Percentiles rank a stretch among this genome's conserved stretches.
These are phyloP conservation scores for Anthostomella pinea DNA, from an alignment of 2,329 filamentous ascomycete genomes.

Conservation along the genomic window DNA sequence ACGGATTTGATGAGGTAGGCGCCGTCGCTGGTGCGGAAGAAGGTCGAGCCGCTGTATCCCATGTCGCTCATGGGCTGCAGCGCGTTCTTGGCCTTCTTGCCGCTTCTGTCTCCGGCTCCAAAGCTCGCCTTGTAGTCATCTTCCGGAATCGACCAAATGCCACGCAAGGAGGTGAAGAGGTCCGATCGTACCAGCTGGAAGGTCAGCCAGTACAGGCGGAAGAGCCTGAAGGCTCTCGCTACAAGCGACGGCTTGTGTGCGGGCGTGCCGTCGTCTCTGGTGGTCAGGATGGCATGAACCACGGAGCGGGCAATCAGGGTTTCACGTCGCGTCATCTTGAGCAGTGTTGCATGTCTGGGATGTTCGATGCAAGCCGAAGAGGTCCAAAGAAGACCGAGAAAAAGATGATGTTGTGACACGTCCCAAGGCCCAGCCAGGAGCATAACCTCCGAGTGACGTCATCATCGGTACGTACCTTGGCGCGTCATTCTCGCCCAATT, in stretches of 20 bases:
- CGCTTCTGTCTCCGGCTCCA: slow-evolving; percentile 35
- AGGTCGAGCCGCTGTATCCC: slow-evolving; percentile 74
- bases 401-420: too few species aligned
- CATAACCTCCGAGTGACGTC: too few species aligned
- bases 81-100: slow-evolving; percentile 29
- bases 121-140: slow-evolving; percentile 55
- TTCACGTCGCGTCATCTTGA: slow-evolving; percentile 27
- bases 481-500: too few species aligned
- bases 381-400: too few species aligned
- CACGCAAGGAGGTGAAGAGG: slow-evolving; percentile 43
- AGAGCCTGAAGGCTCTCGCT: slow-evolving; percentile 41
- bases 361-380: too few species aligned
- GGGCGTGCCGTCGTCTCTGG: slow-evolving; percentile 26
- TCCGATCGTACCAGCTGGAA: slow-evolving; percentile 28
- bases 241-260: slow-evolving; percentile 31
- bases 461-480: too few species aligned
- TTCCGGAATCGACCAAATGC: slow-evolving; percentile 51
- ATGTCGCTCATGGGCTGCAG: slow-evolving; percentile 63
- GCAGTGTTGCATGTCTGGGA: not conserved
- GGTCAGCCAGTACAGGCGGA: slow-evolving; percentile 35
- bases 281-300: slow-evolving; percentile 34
- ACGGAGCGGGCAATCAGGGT: slow-evolving; percentile 39
- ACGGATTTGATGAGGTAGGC: slow-evolving; percentile 70
- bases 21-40: slow-evolving; percentile 65
- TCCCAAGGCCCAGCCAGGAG: too few species aligned